A percentile compares a stretch with the other conserved stretches of the same genome.
Conservation (phyloP, 2,329 filamentous ascomycete species). For the Microsporum canis region DNA sequence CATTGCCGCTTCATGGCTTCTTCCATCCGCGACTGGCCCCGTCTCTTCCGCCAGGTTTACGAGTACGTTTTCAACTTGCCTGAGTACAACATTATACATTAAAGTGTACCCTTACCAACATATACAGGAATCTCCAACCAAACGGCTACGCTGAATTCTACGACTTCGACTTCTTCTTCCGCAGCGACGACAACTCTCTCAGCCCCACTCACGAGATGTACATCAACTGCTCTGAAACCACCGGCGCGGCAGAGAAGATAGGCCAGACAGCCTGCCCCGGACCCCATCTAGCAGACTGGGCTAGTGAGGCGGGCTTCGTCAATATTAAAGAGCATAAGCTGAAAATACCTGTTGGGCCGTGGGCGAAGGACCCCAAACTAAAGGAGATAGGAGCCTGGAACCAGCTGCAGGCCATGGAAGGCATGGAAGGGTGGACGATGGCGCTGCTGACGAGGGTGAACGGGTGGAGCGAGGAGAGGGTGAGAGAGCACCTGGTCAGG, state of each 20-base stretch:
- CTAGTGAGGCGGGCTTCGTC: constrained; percentile 19
- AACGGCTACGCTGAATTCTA: constrained; percentile 30
- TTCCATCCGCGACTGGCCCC: constrained; percentile 42
- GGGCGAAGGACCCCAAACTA: constrained; percentile 21
- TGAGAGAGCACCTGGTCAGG: constrained; percentile 8
- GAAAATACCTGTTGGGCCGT: constrained; percentile 20
- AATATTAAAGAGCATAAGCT: constrained; percentile 18
- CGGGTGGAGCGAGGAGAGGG: constrained; percentile 14
- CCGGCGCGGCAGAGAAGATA: constrained; percentile 6
- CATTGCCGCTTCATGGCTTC: constrained; percentile 41
- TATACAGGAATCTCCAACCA: constrained; percentile 10
- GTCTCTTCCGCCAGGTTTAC: constrained; percentile 3
- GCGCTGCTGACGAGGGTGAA: constrained; percentile 14
- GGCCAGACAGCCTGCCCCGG: constrained; percentile 14
- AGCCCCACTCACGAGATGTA: constrained; percentile 11
- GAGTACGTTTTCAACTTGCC: background rate
- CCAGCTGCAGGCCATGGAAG: constrained; percentile 14
- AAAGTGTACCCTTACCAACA: background rate
- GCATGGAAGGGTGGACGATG: constrained; percentile 16
- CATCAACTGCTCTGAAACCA: constrained; percentile 3
- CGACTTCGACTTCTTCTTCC: constrained; percentile 17
- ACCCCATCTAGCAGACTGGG: constrained; percentile 10
- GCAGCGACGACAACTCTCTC: constrained; percentile 9
- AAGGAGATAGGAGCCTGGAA: constrained; percentile 17
- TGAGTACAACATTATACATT: background rate